Percentiles rank a stretch among this genome's conserved stretches.
phyloP scores from a whole-genome alignment of 768 basidiomycete genomes.

The Leccinum ochraceum region DNA sequence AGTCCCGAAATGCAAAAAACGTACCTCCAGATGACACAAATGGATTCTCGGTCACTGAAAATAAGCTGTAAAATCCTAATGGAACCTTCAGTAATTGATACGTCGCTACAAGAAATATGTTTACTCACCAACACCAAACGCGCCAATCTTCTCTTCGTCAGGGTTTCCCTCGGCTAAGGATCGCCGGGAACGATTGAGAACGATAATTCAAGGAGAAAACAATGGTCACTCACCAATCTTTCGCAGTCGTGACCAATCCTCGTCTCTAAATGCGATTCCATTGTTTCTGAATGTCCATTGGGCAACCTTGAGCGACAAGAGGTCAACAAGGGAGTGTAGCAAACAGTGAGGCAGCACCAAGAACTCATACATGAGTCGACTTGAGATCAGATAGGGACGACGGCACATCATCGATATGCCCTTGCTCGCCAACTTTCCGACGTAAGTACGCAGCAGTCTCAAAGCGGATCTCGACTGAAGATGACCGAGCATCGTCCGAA shows the following conservation, averaged over 20 bases:
- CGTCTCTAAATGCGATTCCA: conserved; percentile 70
- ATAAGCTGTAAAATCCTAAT: conserved; percentile 74
- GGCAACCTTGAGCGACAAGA: conserved; percentile 49
- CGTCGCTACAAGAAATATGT: background rate
- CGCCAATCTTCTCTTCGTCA: conserved; percentile 28
- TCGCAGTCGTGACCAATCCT: conserved; percentile 19
- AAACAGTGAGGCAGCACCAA: conserved; percentile 14
- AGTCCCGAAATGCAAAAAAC: conserved; percentile 5
- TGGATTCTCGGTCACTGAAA: conserved; percentile 82
- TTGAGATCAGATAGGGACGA: conserved; percentile 61
- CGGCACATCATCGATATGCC: conserved; percentile 4
- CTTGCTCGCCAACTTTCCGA: conserved; percentile 13
- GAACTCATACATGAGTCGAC: conserved; percentile 49
- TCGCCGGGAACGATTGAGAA: background rate
- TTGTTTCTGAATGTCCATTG: conserved; percentile 91
- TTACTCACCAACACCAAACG: conserved; percentile 27
- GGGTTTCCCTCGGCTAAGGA: conserved; percentile 27
- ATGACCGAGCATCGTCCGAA: conserved; percentile 87
- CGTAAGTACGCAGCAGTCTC: conserved; percentile 58
- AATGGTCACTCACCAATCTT: conserved; percentile 15
- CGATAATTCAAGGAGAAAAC: background rate
- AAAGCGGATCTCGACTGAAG: conserved; percentile 76
- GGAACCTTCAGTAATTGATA: background rate
- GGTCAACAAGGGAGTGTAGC: background rate
- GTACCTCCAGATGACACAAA: conserved; percentile 79